Percentiles rank a stretch among this genome's conserved stretches.
Conservation (phyloP, 805 yeast genomes). For the Hermanozyma aechmeae region DNA sequence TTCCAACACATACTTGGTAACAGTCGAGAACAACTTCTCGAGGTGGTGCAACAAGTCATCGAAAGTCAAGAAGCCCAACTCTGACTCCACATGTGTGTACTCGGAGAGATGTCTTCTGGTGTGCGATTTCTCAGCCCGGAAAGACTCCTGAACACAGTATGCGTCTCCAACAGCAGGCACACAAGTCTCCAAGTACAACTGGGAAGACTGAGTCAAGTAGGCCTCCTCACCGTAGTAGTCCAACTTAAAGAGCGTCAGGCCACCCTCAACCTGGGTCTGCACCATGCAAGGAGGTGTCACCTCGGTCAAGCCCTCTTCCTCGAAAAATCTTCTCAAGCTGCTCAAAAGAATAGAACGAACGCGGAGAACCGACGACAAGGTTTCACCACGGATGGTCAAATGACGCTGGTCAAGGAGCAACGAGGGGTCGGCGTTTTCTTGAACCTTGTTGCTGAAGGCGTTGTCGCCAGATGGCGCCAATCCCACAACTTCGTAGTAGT, state of each 20-base stretch:
- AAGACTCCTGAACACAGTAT: slow-evolving; percentile 94
- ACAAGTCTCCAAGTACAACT: slow-evolving; percentile 92
- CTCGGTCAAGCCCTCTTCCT: slow-evolving; percentile 69
- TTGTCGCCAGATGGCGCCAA: slow-evolving; percentile 96
- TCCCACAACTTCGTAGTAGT: slow-evolving; percentile 82
- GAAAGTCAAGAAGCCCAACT: slow-evolving; percentile 78
- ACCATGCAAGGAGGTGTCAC: slow-evolving; percentile 99
- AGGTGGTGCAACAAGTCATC: slow-evolving; percentile 82
- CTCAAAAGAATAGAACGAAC: slow-evolving; percentile 78
- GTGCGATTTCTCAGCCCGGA: slow-evolving; percentile 98
- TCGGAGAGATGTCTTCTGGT: slow-evolving; percentile 97
- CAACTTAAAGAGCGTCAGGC: slow-evolving; percentile 87
- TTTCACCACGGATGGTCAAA: slow-evolving; percentile 92
- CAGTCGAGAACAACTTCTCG: slow-evolving; percentile 64
- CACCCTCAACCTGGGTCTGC: slow-evolving; percentile 99
- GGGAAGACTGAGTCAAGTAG: slow-evolving; percentile 92
- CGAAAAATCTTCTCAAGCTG: slow-evolving; percentile 67
- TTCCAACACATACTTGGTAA: slow-evolving; percentile 67
- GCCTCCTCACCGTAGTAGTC: slow-evolving; percentile 97
- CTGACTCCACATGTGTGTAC: slow-evolving; percentile 95
- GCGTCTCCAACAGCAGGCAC: slow-evolving; percentile 96
- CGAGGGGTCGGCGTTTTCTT: slow-evolving; percentile 91
- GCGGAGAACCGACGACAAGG: slow-evolving; percentile 84
- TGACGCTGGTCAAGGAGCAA: slow-evolving; percentile 91
- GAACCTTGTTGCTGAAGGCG: slow-evolving; percentile 87